Conservation (phyloP, 2,329 filamentous ascomycete genomes). For the Paraphaeosphaeria minitans region DNA sequence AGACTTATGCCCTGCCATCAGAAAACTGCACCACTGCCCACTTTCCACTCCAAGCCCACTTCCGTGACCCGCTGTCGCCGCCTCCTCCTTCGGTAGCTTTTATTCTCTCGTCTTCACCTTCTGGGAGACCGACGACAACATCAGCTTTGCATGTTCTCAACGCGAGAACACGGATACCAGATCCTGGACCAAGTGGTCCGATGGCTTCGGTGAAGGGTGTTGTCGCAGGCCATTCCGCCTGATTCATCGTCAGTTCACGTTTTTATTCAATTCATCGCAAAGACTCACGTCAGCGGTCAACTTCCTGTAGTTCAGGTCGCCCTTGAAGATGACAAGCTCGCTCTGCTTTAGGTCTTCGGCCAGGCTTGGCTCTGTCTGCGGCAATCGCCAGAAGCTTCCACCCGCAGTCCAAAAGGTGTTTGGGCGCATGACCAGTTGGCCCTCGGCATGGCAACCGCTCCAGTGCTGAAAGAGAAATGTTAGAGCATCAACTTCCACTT, state of each 20-base stretch:
- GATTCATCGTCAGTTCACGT: slow-evolving; percentile 17
- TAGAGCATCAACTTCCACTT: slow-evolving; percentile 70
- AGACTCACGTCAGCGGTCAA: slow-evolving; percentile 80
- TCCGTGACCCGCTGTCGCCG: slow-evolving; percentile 70
- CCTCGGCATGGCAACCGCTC: slow-evolving; percentile 79
- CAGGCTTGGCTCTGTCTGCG: slow-evolving; percentile 68
- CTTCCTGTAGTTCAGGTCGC: slow-evolving; percentile 95
- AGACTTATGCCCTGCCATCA: slow-evolving; percentile 61
- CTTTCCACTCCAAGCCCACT: slow-evolving; percentile 96
- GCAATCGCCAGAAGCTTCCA: slow-evolving; percentile 88
- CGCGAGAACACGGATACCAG: slow-evolving; percentile 82
- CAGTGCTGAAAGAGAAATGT: slow-evolving; percentile 81
- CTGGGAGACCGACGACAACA: slow-evolving; percentile 84
- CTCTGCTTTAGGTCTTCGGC: slow-evolving; percentile 78
- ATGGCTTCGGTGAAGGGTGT: slow-evolving; percentile 86
- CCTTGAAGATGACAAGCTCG: slow-evolving; percentile 94
- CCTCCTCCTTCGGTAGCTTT: slow-evolving; percentile 70
- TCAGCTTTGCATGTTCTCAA: slow-evolving; percentile 96
- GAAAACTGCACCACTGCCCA: slow-evolving; percentile 94
- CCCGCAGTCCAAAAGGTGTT: slow-evolving; percentile 91
- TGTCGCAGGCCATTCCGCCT: slow-evolving; percentile 82
- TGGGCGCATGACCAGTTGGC: slow-evolving; percentile 79
- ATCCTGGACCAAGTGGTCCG: slow-evolving; percentile 80
- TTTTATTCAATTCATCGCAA: background rate
- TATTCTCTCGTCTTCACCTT: slow-evolving; percentile 83